A percentile compares a stretch with the other conserved stretches of the same genome.
These are phyloP conservation scores for Saccharomyces hybrid DNA, from an alignment of 1,139 yeast species.

Conservation along the genomic window DNA sequence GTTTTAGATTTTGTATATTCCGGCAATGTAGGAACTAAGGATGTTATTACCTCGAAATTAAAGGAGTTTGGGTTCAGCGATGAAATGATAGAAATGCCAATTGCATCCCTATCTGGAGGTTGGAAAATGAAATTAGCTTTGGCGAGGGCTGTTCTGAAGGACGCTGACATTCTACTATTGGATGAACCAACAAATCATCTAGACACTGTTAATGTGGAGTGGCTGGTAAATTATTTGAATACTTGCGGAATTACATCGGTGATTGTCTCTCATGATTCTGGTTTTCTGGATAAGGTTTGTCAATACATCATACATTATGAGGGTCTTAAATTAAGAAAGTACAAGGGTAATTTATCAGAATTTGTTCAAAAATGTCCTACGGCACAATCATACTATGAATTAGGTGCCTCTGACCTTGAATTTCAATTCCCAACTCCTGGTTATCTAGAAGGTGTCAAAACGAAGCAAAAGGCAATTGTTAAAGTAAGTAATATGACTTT, in stretches of 20 bases:
- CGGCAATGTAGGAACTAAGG: constrained; percentile 66
- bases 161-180: constrained; percentile 88
- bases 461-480: constrained; percentile 98
- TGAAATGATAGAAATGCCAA: constrained; percentile 78
- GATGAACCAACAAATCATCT: constrained; percentile 99
- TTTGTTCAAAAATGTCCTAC: constrained; percentile 97
- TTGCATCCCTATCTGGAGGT: constrained; percentile 93
- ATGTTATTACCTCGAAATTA: constrained; percentile 58
- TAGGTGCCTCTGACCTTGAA: constrained; percentile 93
- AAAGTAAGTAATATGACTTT: constrained; percentile 91
- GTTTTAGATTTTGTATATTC: constrained; percentile 76
- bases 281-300: constrained; percentile 93
- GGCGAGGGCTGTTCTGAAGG: constrained; percentile 94
- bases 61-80: constrained; percentile 78
- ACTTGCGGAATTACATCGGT: constrained; percentile 96
- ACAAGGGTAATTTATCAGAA: constrained; percentile 98
- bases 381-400: constrained; percentile 95
- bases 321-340: constrained; percentile 97
- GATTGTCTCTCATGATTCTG: constrained; percentile 97
- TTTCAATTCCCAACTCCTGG: constrained; percentile 98
- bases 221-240: constrained; percentile 97
- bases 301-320: constrained; percentile 98
- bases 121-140: constrained; percentile 98
- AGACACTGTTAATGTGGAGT: constrained; percentile 96
- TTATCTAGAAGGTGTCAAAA: constrained; percentile 99